Percentiles rank a stretch among this genome's conserved stretches.
These are phyloP conservation scores for Verticillium alfalfae DNA, from an alignment of 2,329 filamentous ascomycete species.

Conservation along the genomic window DNA sequence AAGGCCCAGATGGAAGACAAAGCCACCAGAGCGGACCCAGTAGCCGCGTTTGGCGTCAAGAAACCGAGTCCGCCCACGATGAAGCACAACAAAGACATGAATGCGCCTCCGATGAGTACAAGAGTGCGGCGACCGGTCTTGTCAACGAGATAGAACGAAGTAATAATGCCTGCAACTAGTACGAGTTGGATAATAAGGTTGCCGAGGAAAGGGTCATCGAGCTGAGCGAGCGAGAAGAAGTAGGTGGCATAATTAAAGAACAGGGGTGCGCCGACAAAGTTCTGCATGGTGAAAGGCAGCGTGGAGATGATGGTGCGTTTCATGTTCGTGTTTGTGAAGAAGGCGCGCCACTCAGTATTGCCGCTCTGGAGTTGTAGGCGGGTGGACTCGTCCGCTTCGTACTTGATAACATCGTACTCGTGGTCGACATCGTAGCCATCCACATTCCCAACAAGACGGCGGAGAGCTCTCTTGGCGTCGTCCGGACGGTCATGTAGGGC, in stretches of 20 bases:
- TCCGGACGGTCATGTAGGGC: neutral
- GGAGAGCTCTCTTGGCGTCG: slow-evolving; percentile 11
- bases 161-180: slow-evolving; percentile 9
- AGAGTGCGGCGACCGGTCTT: slow-evolving; percentile 42
- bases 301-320: slow-evolving; percentile 14
- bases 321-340: slow-evolving; percentile 8
- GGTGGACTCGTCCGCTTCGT: slow-evolving; percentile 8
- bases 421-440: slow-evolving; percentile 10
- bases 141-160: slow-evolving; percentile 12
- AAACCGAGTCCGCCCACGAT: slow-evolving; percentile 32
- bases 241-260: slow-evolving; percentile 16
- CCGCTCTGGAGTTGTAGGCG: slow-evolving; percentile 5
- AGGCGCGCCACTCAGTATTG: slow-evolving; percentile 1
- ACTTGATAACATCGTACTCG: slow-evolving; percentile 14
- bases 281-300: slow-evolving; percentile 14
- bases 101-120: slow-evolving; percentile 58
- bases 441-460: slow-evolving; percentile 1
- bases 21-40: slow-evolving; percentile 8
- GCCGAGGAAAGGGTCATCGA: slow-evolving; percentile 15
- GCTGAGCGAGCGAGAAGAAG: slow-evolving; percentile 15
- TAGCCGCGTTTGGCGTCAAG: slow-evolving; percentile 1
- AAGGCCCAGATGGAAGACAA: slow-evolving; percentile 8
- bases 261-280: slow-evolving; percentile 14
- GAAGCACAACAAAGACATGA: slow-evolving; percentile 59
- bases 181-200: slow-evolving; percentile 10